Evolutionary conservation across 176 grass and related monocot species (phyloP), one percentile per base, ranked within the genome.

Genomic region (Bonia amplexicaulis): DNA sequence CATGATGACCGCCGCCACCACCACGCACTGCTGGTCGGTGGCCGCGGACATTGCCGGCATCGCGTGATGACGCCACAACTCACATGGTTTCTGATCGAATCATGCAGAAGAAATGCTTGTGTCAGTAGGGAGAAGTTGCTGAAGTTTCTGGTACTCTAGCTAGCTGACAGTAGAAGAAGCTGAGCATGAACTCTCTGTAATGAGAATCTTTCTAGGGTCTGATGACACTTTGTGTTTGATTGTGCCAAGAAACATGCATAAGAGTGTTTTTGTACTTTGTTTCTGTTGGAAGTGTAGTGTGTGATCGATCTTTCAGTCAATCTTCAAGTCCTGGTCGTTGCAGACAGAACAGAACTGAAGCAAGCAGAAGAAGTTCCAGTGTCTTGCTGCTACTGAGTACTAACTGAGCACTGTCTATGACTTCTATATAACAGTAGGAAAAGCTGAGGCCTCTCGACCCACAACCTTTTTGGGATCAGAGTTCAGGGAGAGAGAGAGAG

Each of bases 1-100:
- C 16, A 84, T 95, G 45, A 39, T 91, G 33, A 95, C 93, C 8
- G 87, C 88, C 51, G 85, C 93, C 76, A 87, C 89, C 70, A 87
- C 90, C 78, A 77, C 87, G 27, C 69, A 95, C 87, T 76, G 82
- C 91, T 79, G 78, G 89, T 85, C 87, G 0, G 35, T 87, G 20
- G 62, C 80, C 76, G n/a, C 76, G 23, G 76, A 90, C 80, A 67
- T 9, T n/a, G 69, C 80, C 89, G 84, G 51, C 85, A 73, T 84
- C 16, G 80, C 69, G 9, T 90, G 83, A 89, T 12, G 55, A 2
- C 5, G 59, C n/a, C 67, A 52, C 13, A 26, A 23, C 49, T 3
- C 74, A 49, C 66, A 25, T 6, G 64, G 45, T 62, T 26, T 62
- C 52, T 15, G 52, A 57, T 54, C 47, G 31, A 54, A 16, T 17